Evolutionary conservation across 106 monocot species (phyloP), one percentile per base, ranked within the genome.

Genomic region (Acanthochlamys bracteata): DNA sequence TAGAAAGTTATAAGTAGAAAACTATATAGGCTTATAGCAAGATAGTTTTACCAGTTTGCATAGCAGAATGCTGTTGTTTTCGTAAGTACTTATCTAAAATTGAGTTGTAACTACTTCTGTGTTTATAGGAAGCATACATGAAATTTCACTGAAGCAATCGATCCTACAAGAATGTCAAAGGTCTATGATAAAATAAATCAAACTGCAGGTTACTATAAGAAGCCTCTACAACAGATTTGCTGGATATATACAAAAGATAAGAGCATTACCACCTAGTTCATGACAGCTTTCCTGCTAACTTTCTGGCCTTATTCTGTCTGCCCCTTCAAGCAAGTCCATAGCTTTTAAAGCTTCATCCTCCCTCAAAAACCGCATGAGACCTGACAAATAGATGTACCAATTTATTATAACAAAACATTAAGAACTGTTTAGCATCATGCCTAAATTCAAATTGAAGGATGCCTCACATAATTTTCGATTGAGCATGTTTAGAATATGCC

Each of bases 251-350:
- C 20, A 24, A 64, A 33, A 1, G 33, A 33, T 3, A 7, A 49
- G 11, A n/a, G 4, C 41, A 53, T 69, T 70, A 80, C 80, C 75
- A 81, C 75, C 80, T 75, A 81, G 47, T 81, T 75, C 59, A 75
- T 81, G 33, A 81, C 71, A 20, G 64, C 54, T 8, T 63, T 71
- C 58, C 47, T 76, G 20, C 59, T 68, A 7, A 81, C 58, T 69
- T 61, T 71, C 54, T 64, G 61, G 7, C 25, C 57, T 54, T 81
- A 71, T 41, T 68, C 63, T n/a, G n/a, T n/a, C n/a, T 10, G 75
- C 72, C 53, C 75, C 80, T 58, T 81, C 75, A 59, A 81, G 75
- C 24, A 81, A 63, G n/a, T 57, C 51, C 64, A 81, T 57, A 27
- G 68, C 63, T 53, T 72, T 81, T 17, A 63, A 1, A 58, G 64